Evolutionary conservation across 306 rosid species (phyloP).

Genomic region (Adenanthera pavonina): DNA sequence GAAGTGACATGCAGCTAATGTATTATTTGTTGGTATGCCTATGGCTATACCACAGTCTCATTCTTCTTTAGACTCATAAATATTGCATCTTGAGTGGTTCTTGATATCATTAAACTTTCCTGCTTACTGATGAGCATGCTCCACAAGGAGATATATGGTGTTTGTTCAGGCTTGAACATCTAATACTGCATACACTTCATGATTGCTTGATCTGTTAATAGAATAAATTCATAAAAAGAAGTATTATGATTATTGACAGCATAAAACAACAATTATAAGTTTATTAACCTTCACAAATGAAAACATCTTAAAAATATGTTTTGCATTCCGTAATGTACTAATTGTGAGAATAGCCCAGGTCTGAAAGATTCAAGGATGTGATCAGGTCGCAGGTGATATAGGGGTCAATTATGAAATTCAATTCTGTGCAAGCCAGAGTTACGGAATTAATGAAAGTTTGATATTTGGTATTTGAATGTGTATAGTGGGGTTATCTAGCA

Average conservation of each 20-base stretch:
- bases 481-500: background rate
- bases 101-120: background rate
- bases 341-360: background rate
- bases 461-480: background rate
- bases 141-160: slow-evolving; percentile 9
- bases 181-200: background rate
- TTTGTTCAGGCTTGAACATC: background rate
- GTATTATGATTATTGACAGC: background rate
- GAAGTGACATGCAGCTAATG: slow-evolving; percentile 13
- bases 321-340: background rate
- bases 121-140: slow-evolving; percentile 8
- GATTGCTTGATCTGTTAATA: background rate
- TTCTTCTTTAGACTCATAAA: background rate
- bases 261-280: background rate
- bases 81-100: slow-evolving; percentile 1
- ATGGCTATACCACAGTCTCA: background rate
- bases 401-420: slow-evolving; percentile 12
- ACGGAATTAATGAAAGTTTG: background rate
- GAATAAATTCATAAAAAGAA: background rate
- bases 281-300: background rate
- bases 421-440: slow-evolving; percentile 7
- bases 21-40: background rate
- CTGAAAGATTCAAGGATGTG: slow-evolving; percentile 2
- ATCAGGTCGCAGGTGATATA: slow-evolving; percentile 2
- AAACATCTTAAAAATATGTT: background rate